Percentiles rank a stretch among this genome's conserved stretches.
Conservation (phyloP, 176 grass and related monocot species). For the Lolium rigidum region DNA sequence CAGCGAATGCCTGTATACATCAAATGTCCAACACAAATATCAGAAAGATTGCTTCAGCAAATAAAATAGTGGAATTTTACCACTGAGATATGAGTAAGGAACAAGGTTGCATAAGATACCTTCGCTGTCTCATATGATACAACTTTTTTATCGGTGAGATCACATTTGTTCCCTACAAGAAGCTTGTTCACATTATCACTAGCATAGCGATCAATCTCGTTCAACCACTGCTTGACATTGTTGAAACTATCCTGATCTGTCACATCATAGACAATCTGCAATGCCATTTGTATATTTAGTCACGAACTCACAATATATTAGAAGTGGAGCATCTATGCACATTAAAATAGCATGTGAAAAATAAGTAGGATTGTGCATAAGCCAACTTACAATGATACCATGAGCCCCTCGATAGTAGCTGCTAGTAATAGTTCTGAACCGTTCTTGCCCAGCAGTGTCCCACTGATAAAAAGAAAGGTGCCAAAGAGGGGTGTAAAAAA, state of each 20-base stretch:
- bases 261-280: slow-evolving; percentile 93
- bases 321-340: background rate
- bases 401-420: slow-evolving; percentile 94
- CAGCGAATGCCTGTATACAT: slow-evolving; percentile 72
- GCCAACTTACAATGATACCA: slow-evolving; percentile 78
- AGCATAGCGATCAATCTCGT: slow-evolving; percentile 90
- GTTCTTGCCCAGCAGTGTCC: slow-evolving; percentile 97
- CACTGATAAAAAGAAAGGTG: slow-evolving; percentile 51
- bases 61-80: background rate
- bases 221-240: slow-evolving; percentile 95
- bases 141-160: slow-evolving; percentile 81
- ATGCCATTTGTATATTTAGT: slow-evolving; percentile 11
- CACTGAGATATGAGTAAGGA: background rate
- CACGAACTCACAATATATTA: background rate
- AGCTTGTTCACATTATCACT: slow-evolving; percentile 95
- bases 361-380: background rate
- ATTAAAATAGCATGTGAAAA: background rate
- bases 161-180: slow-evolving; percentile 92
- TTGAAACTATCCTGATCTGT: slow-evolving; percentile 97
- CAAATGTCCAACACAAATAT: background rate
- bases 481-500: background rate
- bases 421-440: slow-evolving; percentile 93
- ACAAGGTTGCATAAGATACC: slow-evolving; percentile 45
- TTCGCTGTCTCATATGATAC: slow-evolving; percentile 85
- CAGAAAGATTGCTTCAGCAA: background rate